Percentiles rank a stretch among this genome's conserved stretches.
These are phyloP conservation scores for Fusarium sp. DNA, from an alignment of 2,329 filamentous ascomycete species.

Conservation along the genomic window DNA sequence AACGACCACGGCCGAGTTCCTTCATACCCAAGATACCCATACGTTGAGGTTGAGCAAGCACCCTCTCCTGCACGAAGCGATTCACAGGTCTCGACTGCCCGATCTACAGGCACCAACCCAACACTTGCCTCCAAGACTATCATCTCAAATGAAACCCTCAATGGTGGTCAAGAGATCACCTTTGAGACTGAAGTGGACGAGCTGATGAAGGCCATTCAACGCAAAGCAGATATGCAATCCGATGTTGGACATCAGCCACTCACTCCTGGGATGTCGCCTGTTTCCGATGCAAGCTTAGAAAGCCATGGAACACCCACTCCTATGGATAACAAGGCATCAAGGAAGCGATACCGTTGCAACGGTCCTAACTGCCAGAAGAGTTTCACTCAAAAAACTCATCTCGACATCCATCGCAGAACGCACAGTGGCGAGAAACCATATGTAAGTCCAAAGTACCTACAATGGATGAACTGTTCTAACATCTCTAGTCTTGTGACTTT, in stretches of 20 bases:
- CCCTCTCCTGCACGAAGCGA: conserved; percentile 52
- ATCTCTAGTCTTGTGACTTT: conserved; percentile 72
- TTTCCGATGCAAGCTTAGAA: conserved; percentile 40
- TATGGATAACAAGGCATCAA: conserved; percentile 46
- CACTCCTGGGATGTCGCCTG: conserved; percentile 45
- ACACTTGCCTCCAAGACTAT: conserved; percentile 55
- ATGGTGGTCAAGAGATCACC: conserved; percentile 64
- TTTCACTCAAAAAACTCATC: conserved; percentile 92
- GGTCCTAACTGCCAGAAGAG: conserved; percentile 81
- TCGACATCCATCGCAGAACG: conserved; percentile 87
- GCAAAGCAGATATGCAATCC: conserved; percentile 62
- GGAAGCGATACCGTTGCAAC: conserved; percentile 78
- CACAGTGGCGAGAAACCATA: conserved; percentile 94
- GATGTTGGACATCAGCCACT: conserved; percentile 45
- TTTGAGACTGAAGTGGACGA: conserved; percentile 88
- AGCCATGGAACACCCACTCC: conserved; percentile 38
- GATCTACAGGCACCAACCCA: conserved; percentile 46
- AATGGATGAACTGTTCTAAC: conserved; percentile 36
- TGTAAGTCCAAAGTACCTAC: conserved; percentile 64
- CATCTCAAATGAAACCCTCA: conserved; percentile 59
- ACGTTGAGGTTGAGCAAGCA: conserved; percentile 51
- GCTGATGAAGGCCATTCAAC: conserved; percentile 89
- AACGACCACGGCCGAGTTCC: conserved; percentile 41
- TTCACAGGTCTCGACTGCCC: conserved; percentile 47
- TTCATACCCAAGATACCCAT: conserved; percentile 46